Conservation (phyloP, 192 early-diverging fungal genomes). For the Podila verticillata region DNA sequence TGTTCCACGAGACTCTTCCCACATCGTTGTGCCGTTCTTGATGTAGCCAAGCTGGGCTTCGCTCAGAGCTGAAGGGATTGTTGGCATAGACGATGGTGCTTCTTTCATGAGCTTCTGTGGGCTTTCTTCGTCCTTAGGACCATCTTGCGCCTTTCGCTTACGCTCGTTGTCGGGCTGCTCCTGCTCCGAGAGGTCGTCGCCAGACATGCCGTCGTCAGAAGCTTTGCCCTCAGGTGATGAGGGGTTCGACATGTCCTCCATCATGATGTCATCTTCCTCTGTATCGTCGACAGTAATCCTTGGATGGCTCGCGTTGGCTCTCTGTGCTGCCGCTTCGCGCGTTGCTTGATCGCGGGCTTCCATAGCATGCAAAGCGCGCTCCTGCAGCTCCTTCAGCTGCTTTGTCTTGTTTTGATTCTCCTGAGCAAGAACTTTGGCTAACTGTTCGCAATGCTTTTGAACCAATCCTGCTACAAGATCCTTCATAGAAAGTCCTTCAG, state of each 20-base stretch:
- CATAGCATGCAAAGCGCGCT: constrained; percentile 14
- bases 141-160: constrained; percentile 20
- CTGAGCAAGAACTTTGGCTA: constrained; percentile 22
- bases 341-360: neutral
- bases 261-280: constrained; percentile 48
- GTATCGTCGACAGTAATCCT: constrained; percentile 24
- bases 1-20: constrained; percentile 22
- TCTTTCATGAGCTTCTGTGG: constrained; percentile 12
- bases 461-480: constrained; percentile 21
- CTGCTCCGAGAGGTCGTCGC: constrained; percentile 6
- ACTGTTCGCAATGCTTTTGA: constrained; percentile 16
- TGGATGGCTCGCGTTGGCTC: neutral
- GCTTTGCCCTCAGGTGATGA: constrained; percentile 38
- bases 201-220: constrained; percentile 21
- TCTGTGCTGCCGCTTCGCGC: neutral
- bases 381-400: constrained; percentile 16
- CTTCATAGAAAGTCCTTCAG: constrained; percentile 4
- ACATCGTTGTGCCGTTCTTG: constrained; percentile 9
- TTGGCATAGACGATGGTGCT: neutral
- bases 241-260: constrained; percentile 41
- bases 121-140: neutral
- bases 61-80: neutral
- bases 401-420: constrained; percentile 16
- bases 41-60: constrained; percentile 16
- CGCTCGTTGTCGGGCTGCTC: constrained; percentile 13